These are phyloP conservation scores for Carnegiea gigantea DNA, from an alignment of 179 eudicot species.

Conservation along the genomic window DNA sequence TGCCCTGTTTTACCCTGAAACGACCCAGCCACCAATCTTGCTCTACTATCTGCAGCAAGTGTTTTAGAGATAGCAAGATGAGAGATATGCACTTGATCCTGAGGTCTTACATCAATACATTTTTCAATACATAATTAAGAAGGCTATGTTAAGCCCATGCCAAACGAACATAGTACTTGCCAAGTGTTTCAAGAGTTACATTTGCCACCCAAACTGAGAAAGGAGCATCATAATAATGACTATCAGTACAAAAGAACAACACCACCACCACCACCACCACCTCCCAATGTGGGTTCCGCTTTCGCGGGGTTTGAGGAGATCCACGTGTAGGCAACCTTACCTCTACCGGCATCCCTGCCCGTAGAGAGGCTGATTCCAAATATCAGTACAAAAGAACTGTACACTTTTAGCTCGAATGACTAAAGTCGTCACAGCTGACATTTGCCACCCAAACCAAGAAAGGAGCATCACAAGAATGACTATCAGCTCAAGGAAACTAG, in stretches of 20 bases:
- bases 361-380: too few species aligned
- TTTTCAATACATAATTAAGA: neutral
- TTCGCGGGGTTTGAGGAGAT: too few species aligned
- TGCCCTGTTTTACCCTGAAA: constrained; percentile 96
- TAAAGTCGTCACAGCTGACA: neutral
- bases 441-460: neutral
- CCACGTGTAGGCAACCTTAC: too few species aligned
- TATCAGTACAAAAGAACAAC: neutral
- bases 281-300: too few species aligned
- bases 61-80: neutral
- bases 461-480: neutral
- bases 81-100: neutral
- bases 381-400: too few species aligned
- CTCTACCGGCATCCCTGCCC: too few species aligned
- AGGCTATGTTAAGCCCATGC: neutral
- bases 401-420: too few species aligned
- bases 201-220: neutral
- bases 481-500: neutral
- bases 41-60: constrained; percentile 85
- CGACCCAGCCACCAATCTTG: constrained; percentile 93
- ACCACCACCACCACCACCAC: too few species aligned
- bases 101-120: neutral
- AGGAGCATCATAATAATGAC: neutral
- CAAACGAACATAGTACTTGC: neutral
- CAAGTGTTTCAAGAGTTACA: neutral